Evolutionary conservation across 169 alveolate species (phyloP), one percentile per base, ranked within the genome.

Genomic region (Plasmodium knowlesi): DNA sequence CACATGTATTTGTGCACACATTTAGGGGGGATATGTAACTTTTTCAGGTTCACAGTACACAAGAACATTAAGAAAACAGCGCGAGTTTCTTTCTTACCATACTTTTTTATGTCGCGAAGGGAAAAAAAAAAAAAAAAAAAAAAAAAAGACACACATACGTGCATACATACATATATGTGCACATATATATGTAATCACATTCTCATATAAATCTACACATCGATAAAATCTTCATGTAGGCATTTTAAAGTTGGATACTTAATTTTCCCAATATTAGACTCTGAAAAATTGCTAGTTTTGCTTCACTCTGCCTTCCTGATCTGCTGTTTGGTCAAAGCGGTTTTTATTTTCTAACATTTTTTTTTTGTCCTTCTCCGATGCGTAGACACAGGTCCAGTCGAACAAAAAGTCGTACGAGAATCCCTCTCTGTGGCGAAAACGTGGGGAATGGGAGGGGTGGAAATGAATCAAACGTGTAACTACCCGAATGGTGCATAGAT

Each of bases 341-440:
- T 91, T 91, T 91, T 91, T 91, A 82, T 91, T 91, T 61, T 91
- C 95, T 82, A 91, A 70, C 95, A 91, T 91, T 80, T 91, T 91
- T 72, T 91, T 91, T 39, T 91, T 91, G 78, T 91, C 95, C 70
- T 91, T 91, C 57, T 91, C 95, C 14, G 98, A 97, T 16, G 98
- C 97, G 79, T 97, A 98, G 41, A 97, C 95, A 41, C 97, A 96
- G 37, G 99, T 98, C 99, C 99, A 98, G 94, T 98, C 99, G 94
- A 98, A 98, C 82, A 98, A 97, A 94, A 98, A 98, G 95, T 98
- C 99, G 93, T 98, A 98, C 95, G 98, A 98, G 84, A 96, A 97
- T 43, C 99, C 99, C 95, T 98, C 98, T 61, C 99, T 95, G 86
- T 94, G 95, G 92, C 3, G 74, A 1, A 16, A 14, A 12, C 57